A percentile compares a stretch with the other conserved stretches of the same genome.
These are phyloP conservation scores for Camellia japonica DNA, from an alignment of 148 eudicot genomes.

Conservation along the genomic window DNA sequence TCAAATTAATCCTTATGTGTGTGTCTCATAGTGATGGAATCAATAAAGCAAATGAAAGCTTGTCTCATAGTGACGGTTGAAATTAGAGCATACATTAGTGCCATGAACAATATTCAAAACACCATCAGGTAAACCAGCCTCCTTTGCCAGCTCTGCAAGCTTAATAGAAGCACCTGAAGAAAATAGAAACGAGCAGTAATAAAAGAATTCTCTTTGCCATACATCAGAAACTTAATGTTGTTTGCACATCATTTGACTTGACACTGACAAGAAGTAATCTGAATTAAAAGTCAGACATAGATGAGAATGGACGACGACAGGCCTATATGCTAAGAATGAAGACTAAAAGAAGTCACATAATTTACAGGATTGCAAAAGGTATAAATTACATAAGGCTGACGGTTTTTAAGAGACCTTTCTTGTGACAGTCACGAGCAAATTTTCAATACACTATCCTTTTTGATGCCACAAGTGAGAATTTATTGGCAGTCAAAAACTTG, in stretches of 20 bases:
- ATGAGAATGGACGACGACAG: background rate
- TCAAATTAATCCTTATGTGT: background rate
- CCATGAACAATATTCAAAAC: constrained; percentile 95
- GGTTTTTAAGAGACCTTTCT: background rate
- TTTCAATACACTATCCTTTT: background rate
- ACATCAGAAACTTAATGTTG: background rate
- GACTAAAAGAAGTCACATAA: background rate
- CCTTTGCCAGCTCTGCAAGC: constrained; percentile 95
- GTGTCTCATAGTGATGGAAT: background rate
- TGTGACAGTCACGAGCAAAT: background rate
- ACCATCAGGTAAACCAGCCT: constrained; percentile 97
- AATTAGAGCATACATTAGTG: constrained; percentile 61
- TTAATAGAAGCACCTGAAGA: constrained; percentile 78
- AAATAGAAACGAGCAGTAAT: constrained; percentile 7
- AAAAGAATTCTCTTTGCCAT: background rate
- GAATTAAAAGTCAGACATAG: background rate
- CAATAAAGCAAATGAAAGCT: background rate
- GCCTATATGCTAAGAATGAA: background rate
- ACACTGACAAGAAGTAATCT: background rate
- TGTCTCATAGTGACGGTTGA: background rate
- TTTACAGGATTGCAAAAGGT: background rate
- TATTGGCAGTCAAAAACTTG: background rate
- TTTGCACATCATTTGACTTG: background rate
- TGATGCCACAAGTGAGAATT: constrained; percentile 1
- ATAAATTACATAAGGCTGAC: background rate